A percentile compares a stretch with the other conserved stretches of the same genome.
These are phyloP conservation scores for Globisporangium takayamanum DNA, from an alignment of 352 stramenopile genomes.

Conservation along the genomic window DNA sequence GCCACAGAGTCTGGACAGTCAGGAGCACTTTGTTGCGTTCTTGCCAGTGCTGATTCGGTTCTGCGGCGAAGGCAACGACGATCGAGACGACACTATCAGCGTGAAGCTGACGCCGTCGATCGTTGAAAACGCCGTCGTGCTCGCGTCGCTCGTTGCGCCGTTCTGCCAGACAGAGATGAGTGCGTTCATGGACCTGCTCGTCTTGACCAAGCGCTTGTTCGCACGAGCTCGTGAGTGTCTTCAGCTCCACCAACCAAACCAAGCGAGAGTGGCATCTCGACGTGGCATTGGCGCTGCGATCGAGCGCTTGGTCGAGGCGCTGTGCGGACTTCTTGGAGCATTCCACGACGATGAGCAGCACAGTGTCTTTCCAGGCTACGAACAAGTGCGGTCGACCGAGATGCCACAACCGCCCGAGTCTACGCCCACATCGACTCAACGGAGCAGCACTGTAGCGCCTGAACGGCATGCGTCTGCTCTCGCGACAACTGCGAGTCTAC, in stretches of 20 bases:
- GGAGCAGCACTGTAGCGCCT: not conserved
- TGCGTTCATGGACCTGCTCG: conserved; percentile 1
- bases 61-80: too few relatives aligned
- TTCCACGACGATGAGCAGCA: not conserved
- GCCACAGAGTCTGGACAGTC: not conserved
- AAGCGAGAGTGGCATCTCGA: too few relatives aligned
- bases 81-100: too few relatives aligned
- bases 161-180: not conserved
- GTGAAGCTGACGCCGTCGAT: not conserved
- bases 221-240: not conserved
- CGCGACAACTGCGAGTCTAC: not conserved
- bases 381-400: not conserved
- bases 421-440: not conserved
- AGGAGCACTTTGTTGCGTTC: not conserved
- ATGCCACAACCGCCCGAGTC: not conserved
- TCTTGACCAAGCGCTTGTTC: not conserved
- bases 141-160: not conserved
- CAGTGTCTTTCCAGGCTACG: conserved; percentile 3
- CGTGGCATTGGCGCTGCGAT: not conserved
- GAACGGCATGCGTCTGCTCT: not conserved
- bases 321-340: not conserved
- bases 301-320: not conserved
- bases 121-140: not conserved
- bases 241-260: not conserved
- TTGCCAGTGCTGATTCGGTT: not conserved